Evolutionary conservation across 805 yeast genomes (phyloP).

Genomic region (Schwanniomyces polymorphus): DNA sequence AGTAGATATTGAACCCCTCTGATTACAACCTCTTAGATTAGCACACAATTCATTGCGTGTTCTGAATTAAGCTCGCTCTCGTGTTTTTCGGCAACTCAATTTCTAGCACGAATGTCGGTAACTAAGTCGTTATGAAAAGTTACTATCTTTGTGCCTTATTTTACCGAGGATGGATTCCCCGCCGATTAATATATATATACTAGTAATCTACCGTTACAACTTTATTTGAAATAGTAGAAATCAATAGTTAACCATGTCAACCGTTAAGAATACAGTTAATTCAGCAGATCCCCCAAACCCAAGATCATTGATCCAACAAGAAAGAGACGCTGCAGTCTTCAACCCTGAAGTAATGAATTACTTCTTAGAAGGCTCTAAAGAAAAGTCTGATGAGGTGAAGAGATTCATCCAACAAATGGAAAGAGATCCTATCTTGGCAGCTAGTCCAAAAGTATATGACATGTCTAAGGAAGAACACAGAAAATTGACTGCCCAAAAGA

Average conservation of each 20-base stretch:
- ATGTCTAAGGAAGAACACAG: slow-evolving; percentile 25
- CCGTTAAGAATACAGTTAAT: slow-evolving; percentile 13
- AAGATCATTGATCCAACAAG: slow-evolving; percentile 15
- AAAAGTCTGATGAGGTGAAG: slow-evolving; percentile 23
- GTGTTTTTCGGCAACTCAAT: too few species aligned
- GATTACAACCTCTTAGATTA: too few species aligned
- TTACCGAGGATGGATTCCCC: slow-evolving; percentile 1
- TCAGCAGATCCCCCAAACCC: slow-evolving; percentile 22
- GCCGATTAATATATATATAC: background rate
- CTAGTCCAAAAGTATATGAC: slow-evolving; percentile 26
- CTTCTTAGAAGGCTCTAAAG: slow-evolving; percentile 22
- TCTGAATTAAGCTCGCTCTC: too few species aligned
- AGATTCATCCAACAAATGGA: slow-evolving; percentile 30
- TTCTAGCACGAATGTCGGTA: too few species aligned
- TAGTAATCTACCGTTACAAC: too few species aligned
- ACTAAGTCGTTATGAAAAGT: too few species aligned
- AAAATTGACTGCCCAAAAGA: slow-evolving; percentile 28
- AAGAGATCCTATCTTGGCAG: slow-evolving; percentile 31
- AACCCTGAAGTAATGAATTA: slow-evolving; percentile 21
- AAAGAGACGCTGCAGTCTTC: slow-evolving; percentile 16
- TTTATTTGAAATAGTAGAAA: too few species aligned
- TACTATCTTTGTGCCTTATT: too few species aligned
- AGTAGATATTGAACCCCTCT: too few species aligned
- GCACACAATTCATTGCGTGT: too few species aligned
- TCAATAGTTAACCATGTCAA: slow-evolving; percentile 1